Evolutionary conservation across 495 filamentous ascomycete genomes (phyloP), one percentile per base, ranked within the genome.

Genomic region (Pyrenula massariospora): DNA sequence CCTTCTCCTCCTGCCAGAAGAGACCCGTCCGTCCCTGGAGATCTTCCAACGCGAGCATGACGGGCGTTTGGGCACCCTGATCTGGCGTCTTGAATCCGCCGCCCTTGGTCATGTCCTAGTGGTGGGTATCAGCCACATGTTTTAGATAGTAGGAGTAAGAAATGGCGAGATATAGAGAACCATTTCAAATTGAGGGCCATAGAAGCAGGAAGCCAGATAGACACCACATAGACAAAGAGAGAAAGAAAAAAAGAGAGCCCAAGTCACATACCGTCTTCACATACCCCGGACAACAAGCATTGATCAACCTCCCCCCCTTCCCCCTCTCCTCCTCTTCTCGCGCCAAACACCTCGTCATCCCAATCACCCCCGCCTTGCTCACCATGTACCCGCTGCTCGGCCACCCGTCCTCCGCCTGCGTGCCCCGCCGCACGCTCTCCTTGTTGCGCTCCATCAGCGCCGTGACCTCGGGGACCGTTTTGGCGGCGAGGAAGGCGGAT

Each of bases 281-380:
- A 59, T 65, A 78, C 8, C 77, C 77, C 0, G 77, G 77, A 68
- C 77, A 80, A 59, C 75, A 80, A 19, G 65, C 64, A 59, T 81
- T 79, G n/a, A 80, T 62, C 59, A 78, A 58, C 12, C 74, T 60
- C 8, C 61, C 63, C 1, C 63, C 60, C 31, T 15, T 15, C 2
- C 62, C 65, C 53, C 59, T 62, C 59, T 59, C 52, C 54, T 51
- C 60, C 62, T 71, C 69, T 52, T 73, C 64, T 24, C 19, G 10
- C 36, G 73, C 75, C 15, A 77, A 24, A 0, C 61, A 72, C 56
- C 63, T 70, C 21, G 74, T 78, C 56, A 67, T 65, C 1, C 67
- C 74, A 24, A 66, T 76, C 25, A 70, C 59, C 1, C 76, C 76
- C 12, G 70, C 69, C 59, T 79, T 78, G 52, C 66, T 70, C 2